Conservation (phyloP, 805 yeast species). For the Hyphopichia homilentoma region DNA sequence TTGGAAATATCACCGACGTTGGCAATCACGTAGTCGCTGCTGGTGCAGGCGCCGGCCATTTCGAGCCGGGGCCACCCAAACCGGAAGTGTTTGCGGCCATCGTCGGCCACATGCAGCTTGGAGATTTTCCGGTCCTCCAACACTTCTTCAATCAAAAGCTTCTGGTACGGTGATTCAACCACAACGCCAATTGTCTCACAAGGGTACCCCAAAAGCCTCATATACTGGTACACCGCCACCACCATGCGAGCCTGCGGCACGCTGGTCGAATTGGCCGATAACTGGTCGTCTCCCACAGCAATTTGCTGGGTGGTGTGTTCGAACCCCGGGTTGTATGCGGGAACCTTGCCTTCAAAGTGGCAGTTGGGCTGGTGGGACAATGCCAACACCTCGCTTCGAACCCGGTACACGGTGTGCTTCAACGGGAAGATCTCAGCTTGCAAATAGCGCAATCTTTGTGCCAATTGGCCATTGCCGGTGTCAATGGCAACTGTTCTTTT, state of each 20-base stretch:
- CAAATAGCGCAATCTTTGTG: background rate
- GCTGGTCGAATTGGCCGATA: too few relatives aligned
- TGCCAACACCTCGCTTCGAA: background rate
- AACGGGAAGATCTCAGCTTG: background rate
- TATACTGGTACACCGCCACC: conserved; percentile 42
- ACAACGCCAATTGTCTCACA: conserved; percentile 34
- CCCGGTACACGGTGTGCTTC: background rate
- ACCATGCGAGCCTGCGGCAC: too few relatives aligned
- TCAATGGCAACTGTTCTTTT: background rate
- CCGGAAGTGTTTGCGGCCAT: conserved; percentile 2
- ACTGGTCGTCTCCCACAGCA: too few relatives aligned
- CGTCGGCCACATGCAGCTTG: background rate
- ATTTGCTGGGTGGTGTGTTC: too few relatives aligned
- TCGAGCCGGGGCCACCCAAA: conserved; percentile 3
- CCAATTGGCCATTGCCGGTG: background rate
- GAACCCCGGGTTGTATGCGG: conserved; percentile 1
- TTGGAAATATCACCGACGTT: too few relatives aligned
- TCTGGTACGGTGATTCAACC: conserved; percentile 39
- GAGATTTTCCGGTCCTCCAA: conserved; percentile 10
- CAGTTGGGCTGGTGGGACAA: background rate
- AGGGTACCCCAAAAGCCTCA: conserved; percentile 44
- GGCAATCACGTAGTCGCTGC: background rate
- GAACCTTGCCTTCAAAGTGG: too few relatives aligned
- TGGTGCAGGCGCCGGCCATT: conserved; percentile 2
- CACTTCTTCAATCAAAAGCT: conserved; percentile 39